Evolutionary conservation across 2,329 filamentous ascomycete genomes (phyloP), one percentile per base, ranked within the genome.

Genomic region (Hypocreales sp.): DNA sequence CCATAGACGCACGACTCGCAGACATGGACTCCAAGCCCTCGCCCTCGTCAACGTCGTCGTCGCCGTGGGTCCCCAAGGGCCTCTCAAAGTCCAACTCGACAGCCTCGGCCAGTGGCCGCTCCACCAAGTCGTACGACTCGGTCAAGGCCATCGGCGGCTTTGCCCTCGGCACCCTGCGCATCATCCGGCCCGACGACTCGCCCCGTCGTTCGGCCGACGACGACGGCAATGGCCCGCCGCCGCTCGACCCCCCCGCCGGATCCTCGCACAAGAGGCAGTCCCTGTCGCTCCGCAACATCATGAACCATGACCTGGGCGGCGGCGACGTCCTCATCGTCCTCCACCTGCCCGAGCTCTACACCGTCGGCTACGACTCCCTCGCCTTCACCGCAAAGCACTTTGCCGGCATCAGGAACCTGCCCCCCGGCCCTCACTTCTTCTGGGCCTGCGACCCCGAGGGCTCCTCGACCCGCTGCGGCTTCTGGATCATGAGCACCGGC

Each of bases 371-470:
- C 37, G 67, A 72, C 38, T 50, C 57, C 3, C 43, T 61, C 24
- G 60, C 60, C 2, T 57, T 68, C 34, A 60, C 55, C 11, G 55
- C 55, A 5, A 50, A 47, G 22, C 46, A 56, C 14, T 67, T 73
- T 36, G 48, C 51, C 7, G 71, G 71, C 13, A 53, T 76, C 31
- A 59, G 58, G 14, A 55, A 67, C 29, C 51, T 76, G 15, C 66
- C 68, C 0, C 41, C 53, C 0, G 72, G 72, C 0, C 44, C 61
- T 10, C 72, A 76, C 41, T 64, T 76, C 32, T 52, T 74, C 31
- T 76, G 69, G 68, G 58, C 64, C 16, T 55, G 68, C 3, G 56
- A 65, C 14, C 55, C 58, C 0, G 51, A 53, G 2, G 52, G 54
- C 12, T 51, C 58, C 12, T 64, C 65, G 2, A 46, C 58, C 17